Percentiles rank a stretch among this genome's conserved stretches.
phyloP scores from a whole-genome alignment of 345 rosid species.

The Mallotus nudiflorus region DNA sequence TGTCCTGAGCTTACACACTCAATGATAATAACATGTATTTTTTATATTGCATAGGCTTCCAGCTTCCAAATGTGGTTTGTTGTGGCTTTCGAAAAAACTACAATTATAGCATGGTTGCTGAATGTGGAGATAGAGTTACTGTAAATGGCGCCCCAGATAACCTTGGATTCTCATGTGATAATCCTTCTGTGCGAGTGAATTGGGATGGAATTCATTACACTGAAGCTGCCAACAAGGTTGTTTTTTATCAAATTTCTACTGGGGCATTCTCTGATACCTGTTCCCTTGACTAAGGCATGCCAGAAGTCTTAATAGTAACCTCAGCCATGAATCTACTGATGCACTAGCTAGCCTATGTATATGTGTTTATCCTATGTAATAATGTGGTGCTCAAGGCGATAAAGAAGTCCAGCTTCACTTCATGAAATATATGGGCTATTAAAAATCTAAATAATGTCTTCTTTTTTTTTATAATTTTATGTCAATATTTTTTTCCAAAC shows the following conservation, averaged over 20 bases:
- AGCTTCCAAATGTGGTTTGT: constrained; percentile 17
- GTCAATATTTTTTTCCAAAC: too few relatives aligned
- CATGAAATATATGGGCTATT: too few relatives aligned
- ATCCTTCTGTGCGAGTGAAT: constrained; percentile 25
- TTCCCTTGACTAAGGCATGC: constrained; percentile 31
- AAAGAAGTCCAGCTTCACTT: too few relatives aligned
- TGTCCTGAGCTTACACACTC: too few relatives aligned
- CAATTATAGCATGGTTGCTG: not conserved
- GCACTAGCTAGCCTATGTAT: too few relatives aligned
- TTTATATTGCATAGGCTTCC: constrained; percentile 14
- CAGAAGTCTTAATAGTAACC: too few relatives aligned
- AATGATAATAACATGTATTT: too few relatives aligned
- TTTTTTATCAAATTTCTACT: constrained; percentile 31
- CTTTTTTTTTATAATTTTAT: too few relatives aligned
- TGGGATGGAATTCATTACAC: constrained; percentile 46
- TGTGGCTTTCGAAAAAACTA: constrained; percentile 9
- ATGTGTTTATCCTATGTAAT: too few relatives aligned
- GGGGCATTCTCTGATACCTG: constrained; percentile 33
- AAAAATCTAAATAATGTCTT: too few relatives aligned
- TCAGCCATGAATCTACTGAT: too few relatives aligned
- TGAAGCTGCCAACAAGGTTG: constrained; percentile 38
- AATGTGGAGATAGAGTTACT: constrained; percentile 20
- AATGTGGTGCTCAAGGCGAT: too few relatives aligned
- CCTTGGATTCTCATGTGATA: constrained; percentile 30
- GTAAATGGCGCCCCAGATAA: constrained; percentile 24